Evolutionary conservation across 345 rosid species (phyloP), one percentile per base, ranked within the genome.

Genomic region (Eucalyptus guilfoylei): DNA sequence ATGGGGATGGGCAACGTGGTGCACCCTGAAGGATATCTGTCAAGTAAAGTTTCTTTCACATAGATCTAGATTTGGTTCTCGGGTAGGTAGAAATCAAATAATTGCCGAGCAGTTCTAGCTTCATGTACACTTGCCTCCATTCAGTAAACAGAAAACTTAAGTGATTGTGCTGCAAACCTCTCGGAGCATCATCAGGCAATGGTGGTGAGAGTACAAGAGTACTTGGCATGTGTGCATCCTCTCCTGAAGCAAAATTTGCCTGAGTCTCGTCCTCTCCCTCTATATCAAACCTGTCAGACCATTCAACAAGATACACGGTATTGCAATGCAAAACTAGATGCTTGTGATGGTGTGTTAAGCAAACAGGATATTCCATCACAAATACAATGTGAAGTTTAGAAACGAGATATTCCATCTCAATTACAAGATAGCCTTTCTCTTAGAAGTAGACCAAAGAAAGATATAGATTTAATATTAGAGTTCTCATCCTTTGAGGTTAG

Each of bases 231-330:
- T 93, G 94, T 85, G 91, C 87, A 34, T 92, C 93, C 55, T 93
- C 97, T 89, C 88, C 95, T 42, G 94, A 86, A 90, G 91, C 90
- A 87, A 94, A 92, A 91, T 94, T 93, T 88, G 87, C 49, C 87
- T 94, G 95, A 80, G 95, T 94, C 76, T 95, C 97, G 47, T 92
- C 96, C 76, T 94, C 96, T 85, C 93, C 97, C 90, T 94, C 95
- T 86, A 93, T 92, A 91, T 97, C 99, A 90, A 97, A 96, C 92
- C 98, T 96, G 95, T 90, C 50, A 40, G 50, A 49, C 19, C 34
- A 52, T 40, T 48, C 64, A 80, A 72, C 14, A 80, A 17, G n/a
- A 49, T 32, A 26, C 86, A 23, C 9, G 14, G 30, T 23, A 40
- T 76, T 11, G 49, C 48, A 87, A 72, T 37, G 81, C 81, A 72